A percentile compares a stretch with the other conserved stretches of the same genome.
phyloP scores from a whole-genome alignment of 208 protist genomes.

The Phytomonas francai region DNA sequence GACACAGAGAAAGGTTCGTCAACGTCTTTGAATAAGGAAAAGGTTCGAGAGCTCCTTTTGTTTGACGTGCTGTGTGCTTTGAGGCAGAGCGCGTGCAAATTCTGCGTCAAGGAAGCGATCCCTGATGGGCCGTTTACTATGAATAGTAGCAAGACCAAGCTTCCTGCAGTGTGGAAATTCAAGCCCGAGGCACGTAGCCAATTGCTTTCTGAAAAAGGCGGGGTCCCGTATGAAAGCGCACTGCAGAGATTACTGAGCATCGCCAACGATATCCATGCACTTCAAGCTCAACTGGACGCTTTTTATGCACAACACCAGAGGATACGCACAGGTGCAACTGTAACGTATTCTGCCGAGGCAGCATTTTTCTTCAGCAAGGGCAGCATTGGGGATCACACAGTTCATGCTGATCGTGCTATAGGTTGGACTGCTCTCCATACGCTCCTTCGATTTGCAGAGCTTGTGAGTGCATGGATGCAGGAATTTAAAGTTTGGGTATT shows the following conservation, averaged over 20 bases:
- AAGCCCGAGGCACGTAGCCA: not conserved
- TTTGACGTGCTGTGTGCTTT: not conserved
- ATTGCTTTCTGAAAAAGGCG: not conserved
- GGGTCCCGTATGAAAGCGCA: not conserved
- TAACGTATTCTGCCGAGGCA: not conserved
- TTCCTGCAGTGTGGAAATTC: not conserved
- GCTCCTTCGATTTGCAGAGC: not conserved
- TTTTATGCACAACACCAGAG: not conserved
- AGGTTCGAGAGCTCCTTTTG: not conserved
- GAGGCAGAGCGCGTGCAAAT: not conserved
- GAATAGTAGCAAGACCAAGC: not conserved
- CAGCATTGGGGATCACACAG: not conserved
- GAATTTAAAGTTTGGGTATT: conserved; percentile 9
- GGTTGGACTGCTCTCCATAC: not conserved
- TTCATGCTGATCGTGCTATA: not conserved
- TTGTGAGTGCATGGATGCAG: not conserved
- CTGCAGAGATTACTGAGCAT: not conserved
- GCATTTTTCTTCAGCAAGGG: not conserved
- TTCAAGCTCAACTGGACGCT: not conserved
- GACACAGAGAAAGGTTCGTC: not conserved
- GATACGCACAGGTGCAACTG: not conserved
- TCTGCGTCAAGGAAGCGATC: not conserved
- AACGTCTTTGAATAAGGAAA: not conserved
- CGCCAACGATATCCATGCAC: not conserved
- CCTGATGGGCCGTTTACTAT: not conserved